Evolutionary conservation across 192 early-diverging fungal species (phyloP).

Genomic region (Entrophospora sp.): DNA sequence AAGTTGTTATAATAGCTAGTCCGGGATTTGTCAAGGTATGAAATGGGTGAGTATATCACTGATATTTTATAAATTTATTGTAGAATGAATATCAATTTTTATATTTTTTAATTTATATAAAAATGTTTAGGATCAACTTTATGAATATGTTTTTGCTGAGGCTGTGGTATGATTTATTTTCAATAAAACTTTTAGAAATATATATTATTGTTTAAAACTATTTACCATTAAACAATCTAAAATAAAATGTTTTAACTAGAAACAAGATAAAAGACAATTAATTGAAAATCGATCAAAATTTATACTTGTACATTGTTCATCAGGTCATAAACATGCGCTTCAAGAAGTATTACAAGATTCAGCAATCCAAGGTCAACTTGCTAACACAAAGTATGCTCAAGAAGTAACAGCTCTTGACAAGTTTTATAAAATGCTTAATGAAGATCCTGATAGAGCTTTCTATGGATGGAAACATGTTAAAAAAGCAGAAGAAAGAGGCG

Average conservation of each 20-base stretch:
- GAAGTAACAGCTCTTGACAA: conserved; percentile 75
- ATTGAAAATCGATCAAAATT: conserved; percentile 86
- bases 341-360: conserved; percentile 88
- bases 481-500: conserved; percentile 76
- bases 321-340: conserved; percentile 94
- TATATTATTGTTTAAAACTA: too few species aligned
- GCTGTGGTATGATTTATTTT: conserved; percentile 74
- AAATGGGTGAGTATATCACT: background rate
- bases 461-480: conserved; percentile 84
- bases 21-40: conserved; percentile 88
- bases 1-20: conserved; percentile 91
- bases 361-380: conserved; percentile 62
- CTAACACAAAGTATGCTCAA: conserved; percentile 85
- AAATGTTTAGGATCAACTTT: conserved; percentile 71
- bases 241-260: too few species aligned
- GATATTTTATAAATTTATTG: background rate
- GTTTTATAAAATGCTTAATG: conserved; percentile 86
- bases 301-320: conserved; percentile 83
- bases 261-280: conserved; percentile 70
- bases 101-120: background rate
- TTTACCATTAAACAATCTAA: too few species aligned
- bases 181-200: too few species aligned
- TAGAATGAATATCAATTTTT: too few species aligned
- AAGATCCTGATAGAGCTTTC: conserved; percentile 84
- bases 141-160: conserved; percentile 74